phyloP scores from a whole-genome alignment of 345 rosid genomes.

The Heritiera fomes region DNA sequence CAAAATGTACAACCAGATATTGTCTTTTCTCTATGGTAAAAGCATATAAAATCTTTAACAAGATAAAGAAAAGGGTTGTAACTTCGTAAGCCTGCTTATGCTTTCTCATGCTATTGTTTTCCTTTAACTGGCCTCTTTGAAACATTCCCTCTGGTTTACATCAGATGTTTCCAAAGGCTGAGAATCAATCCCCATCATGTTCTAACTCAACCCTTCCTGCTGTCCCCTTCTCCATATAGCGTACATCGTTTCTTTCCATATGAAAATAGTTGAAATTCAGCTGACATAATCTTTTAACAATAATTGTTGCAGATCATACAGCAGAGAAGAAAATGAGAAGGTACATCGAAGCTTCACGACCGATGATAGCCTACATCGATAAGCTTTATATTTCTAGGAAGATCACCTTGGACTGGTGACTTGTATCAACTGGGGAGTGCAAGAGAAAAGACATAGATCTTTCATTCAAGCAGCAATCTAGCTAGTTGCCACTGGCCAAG shows the following conservation, averaged over 20 bases:
- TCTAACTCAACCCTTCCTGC: no score
- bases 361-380: slow-evolving; percentile 70
- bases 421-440: not conserved
- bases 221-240: not conserved
- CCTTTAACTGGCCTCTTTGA: no score
- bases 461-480: not conserved
- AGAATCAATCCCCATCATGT: no score
- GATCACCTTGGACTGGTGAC: slow-evolving; percentile 75
- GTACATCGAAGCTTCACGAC: slow-evolving; percentile 60
- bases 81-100: no score
- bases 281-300: not conserved
- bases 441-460: slow-evolving; percentile 30
- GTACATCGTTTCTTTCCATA: slow-evolving; percentile 5
- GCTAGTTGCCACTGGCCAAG: not conserved
- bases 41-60: no score
- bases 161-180: no score
- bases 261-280: not conserved
- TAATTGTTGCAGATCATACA: slow-evolving; percentile 50
- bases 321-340: slow-evolving; percentile 79
- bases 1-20: no score
- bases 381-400: slow-evolving; percentile 68
- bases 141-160: no score
- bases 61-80: no score
- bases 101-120: no score
- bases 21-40: no score